Evolutionary conservation across 163 green algal species (phyloP), one percentile per base, ranked within the genome.

Genomic region (Scenedesmus sp.): DNA sequence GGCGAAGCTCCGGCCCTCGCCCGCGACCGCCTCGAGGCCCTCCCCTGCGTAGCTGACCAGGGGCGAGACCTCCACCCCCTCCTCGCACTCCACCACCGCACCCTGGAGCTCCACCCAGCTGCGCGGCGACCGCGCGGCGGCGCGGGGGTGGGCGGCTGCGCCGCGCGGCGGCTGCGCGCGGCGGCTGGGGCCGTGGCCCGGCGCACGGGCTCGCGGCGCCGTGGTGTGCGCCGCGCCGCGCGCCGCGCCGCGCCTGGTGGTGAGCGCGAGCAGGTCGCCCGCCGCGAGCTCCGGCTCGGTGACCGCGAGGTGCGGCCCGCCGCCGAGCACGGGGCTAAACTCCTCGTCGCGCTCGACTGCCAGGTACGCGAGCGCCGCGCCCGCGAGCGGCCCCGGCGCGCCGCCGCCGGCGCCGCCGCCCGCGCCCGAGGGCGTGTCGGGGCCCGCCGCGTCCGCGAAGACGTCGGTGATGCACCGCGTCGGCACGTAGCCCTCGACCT

Each of bases 31-130:
- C 33, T 77, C 64, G 2, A 83, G 45, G 13, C 75, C 75, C 42
- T 83, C 75, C 1, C 75, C 75, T 0, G 75, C 64, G 33, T 83
- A 83, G 14, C 57, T 74, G 3, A 83, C 64, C 3, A 83, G 63
- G 0, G 75, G 75, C 6, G 64, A 72, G 42, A 83, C 75, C 34
- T 81, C 74, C 15, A 81, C 74, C n/a, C 74, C 74, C 42, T 81
- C 74, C 28, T 74, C 74, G 15, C 24, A 62, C 50, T 69, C 74
- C 28, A 81, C 74, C 22, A 69, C 62, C 0, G 29, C 74, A 1
- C 74, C 74, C 13, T 31, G 24, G 20, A 34, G 33, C 74, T 81
- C 74, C 7, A 81, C 74, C 74, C 74, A 81, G 48, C 62, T 74
- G 58, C 39, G 39, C 39, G 39, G 39, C 39, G 39, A 10, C 39